Base-by-base conservation (phyloP, 176 grass and related monocot genomes). In the Pontederia crassipes region DNA sequence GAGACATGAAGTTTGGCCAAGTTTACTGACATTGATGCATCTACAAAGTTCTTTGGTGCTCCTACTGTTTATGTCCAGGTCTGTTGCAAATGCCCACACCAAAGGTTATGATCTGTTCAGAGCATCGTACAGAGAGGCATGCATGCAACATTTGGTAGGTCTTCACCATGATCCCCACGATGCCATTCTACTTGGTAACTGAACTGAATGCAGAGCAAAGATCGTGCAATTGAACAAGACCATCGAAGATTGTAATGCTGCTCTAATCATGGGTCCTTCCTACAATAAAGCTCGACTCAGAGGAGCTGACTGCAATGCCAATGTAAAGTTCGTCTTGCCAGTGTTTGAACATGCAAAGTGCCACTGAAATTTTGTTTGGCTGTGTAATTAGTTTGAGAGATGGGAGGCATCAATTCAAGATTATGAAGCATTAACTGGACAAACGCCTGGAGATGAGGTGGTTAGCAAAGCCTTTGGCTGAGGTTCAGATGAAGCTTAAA, bases 361-460 rank as follows among this genome's bases (percentile, higher is more conserved):
- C 45, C 1, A 58, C 6, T 20, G 18, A 12, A 10, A 12, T 28
- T 40, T 49, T 18, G 4, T 35, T 35, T 10, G 17, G 14, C 3
- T 2, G 0, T 48, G 17, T 7, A 0, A 45, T 46, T 26, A 77
- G 74, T 54, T 77, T 26, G 74, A 54, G 49, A 28, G 54, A 7
- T 77, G 74, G 74, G 65, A 77, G n/a, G 74, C 74, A 69, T 52
- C 74, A 27, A 40, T 69, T 8, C 64, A 77, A 61, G 74, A 77
- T 62, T 77, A 77, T 69, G 65, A 77, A 71, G 24, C 45, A 17
- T 17, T 71, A 20, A 3, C 63, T 2, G 17, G 12, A 2, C 57
- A 63, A 17, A 51, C 63, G 28, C 71, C 71, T 2, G 71, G 71
- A 64, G 59, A 73, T 55, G 71, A 73, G 29, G 71, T 63, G 28